Evolutionary conservation across 495 filamentous ascomycete species (phyloP).

Genomic region (Daldinia grandis): DNA sequence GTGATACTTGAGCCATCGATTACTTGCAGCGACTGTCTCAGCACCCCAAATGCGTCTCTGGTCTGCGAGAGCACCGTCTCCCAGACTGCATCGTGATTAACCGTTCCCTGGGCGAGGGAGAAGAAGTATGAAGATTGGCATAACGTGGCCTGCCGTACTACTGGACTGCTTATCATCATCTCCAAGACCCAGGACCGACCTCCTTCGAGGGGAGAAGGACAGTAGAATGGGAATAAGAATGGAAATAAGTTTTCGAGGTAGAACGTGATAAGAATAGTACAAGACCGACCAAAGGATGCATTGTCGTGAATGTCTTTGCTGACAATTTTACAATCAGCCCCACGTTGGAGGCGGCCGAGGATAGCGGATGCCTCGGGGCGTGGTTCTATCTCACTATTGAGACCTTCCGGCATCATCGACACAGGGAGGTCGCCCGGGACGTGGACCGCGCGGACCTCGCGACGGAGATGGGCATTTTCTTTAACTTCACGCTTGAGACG

Average conservation of each 20-base stretch:
- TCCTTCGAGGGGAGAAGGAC: constrained; percentile 54
- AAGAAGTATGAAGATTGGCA: constrained; percentile 57
- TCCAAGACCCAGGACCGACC: constrained; percentile 63
- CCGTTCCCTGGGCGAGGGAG: constrained; percentile 42
- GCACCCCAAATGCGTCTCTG: constrained; percentile 5
- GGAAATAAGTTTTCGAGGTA: constrained; percentile 64
- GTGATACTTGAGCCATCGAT: neutral
- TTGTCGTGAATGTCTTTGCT: neutral
- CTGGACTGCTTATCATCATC: constrained; percentile 58
- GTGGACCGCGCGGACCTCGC: constrained; percentile 41
- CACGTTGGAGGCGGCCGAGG: neutral
- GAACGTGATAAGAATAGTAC: constrained; percentile 49
- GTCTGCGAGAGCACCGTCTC: constrained; percentile 45
- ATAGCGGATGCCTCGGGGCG: neutral
- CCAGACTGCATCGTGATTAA: constrained; percentile 36
- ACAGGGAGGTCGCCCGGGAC: neutral
- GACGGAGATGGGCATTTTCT: constrained; percentile 53
- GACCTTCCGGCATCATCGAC: neutral
- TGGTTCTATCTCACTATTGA: neutral
- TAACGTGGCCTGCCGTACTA: constrained; percentile 46
- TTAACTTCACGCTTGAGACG: constrained; percentile 61
- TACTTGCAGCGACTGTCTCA: neutral
- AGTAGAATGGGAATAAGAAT: constrained; percentile 65
- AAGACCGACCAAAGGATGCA: constrained; percentile 31
- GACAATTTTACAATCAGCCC: neutral